Conservation (phyloP, 108 stramenopile species). For the Epithemia pelagica region DNA sequence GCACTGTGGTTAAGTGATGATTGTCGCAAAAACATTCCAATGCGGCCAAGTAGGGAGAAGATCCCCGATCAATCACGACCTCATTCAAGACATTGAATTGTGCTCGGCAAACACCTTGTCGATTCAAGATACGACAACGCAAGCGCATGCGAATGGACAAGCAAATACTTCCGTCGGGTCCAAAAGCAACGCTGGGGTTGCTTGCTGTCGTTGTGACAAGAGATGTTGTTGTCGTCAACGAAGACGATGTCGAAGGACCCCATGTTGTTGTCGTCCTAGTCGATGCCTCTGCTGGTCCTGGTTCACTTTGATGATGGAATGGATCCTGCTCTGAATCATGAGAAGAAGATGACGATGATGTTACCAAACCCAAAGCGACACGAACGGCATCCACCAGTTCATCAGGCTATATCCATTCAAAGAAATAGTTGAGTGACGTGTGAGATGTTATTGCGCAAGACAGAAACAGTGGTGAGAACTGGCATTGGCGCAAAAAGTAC, state of each 20-base stretch:
- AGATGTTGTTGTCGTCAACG: conserved; percentile 19
- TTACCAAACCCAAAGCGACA: conserved; percentile 54
- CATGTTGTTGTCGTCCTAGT: not conserved
- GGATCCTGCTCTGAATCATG: not conserved
- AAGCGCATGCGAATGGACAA: conserved; percentile 90
- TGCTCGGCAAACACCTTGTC: conserved; percentile 51
- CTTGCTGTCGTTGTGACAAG: too few relatives aligned
- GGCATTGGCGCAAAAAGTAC: too few relatives aligned
- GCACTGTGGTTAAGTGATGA: conserved; percentile 89
- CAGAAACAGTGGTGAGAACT: too few relatives aligned
- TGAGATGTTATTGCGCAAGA: too few relatives aligned
- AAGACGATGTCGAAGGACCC: conserved; percentile 33
- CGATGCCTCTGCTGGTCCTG: not conserved
- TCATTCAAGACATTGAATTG: conserved; percentile 92
- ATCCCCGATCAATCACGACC: conserved; percentile 92
- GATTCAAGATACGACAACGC: conserved; percentile 69
- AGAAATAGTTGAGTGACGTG: too few relatives aligned
- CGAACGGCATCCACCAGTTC: conserved; percentile 73
- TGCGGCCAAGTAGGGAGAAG: conserved; percentile 81
- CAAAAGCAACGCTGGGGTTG: conserved; percentile 29
- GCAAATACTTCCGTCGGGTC: conserved; percentile 57
- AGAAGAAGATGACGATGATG: too few relatives aligned
- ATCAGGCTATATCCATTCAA: too few relatives aligned
- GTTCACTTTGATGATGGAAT: not conserved
- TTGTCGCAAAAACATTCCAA: conserved; percentile 91